Percentiles rank a stretch among this genome's conserved stretches.
Evolutionary conservation across 2,329 filamentous ascomycete genomes (phyloP).

Genomic region (Cordyceps tenuipes): DNA sequence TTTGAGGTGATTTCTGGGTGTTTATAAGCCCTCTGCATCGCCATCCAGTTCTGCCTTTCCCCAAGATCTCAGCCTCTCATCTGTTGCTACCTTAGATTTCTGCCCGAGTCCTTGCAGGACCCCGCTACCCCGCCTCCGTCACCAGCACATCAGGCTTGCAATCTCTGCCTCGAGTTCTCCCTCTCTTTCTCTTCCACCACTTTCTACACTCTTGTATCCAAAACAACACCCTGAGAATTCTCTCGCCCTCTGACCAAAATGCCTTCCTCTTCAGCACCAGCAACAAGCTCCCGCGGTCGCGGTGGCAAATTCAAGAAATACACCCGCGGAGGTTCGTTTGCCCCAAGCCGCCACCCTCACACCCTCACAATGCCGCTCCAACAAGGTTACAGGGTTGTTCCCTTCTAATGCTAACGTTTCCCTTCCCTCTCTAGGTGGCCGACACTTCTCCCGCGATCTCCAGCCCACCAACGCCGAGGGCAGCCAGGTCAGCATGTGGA

Average conservation of each 20-base stretch:
- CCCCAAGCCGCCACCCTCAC: background rate
- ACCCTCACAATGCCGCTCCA: background rate
- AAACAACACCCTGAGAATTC: slow-evolving; percentile 12
- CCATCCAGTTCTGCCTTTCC: background rate
- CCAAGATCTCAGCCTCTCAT: too few species aligned
- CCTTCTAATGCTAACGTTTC: slow-evolving; percentile 11
- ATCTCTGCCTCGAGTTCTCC: slow-evolving; percentile 1
- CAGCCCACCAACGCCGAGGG: slow-evolving; percentile 83
- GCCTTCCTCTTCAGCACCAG: slow-evolving; percentile 41
- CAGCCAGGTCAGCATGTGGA: slow-evolving; percentile 84
- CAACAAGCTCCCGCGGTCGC: slow-evolving; percentile 59
- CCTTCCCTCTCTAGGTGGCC: slow-evolving; percentile 57
- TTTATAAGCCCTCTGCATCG: too few species aligned
- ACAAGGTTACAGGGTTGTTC: background rate
- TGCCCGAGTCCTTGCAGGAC: slow-evolving; percentile 1
- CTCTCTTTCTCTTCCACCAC: background rate
- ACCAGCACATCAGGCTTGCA: slow-evolving; percentile 7
- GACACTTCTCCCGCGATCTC: slow-evolving; percentile 89
- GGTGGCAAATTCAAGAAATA: slow-evolving; percentile 94
- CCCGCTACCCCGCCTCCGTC: slow-evolving; percentile 13
- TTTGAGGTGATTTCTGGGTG: too few species aligned
- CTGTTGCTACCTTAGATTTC: background rate
- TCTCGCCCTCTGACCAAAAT: slow-evolving; percentile 14
- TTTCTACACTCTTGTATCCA: background rate
- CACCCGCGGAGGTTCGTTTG: slow-evolving; percentile 66